Conservation (phyloP, 306 rosid genomes). For the Prunus dulcis region DNA sequence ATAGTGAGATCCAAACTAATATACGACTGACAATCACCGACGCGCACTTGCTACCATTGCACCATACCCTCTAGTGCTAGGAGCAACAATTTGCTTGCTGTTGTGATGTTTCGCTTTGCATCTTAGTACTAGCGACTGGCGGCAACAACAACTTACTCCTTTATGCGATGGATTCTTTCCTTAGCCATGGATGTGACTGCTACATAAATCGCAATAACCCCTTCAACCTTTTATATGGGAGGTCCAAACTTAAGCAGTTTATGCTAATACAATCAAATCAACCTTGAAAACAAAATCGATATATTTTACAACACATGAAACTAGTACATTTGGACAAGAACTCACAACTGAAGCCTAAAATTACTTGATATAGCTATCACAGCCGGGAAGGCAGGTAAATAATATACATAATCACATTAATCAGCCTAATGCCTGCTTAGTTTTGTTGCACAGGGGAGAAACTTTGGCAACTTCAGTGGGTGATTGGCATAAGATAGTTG, state of each 20-base stretch:
- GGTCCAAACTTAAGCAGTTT: not conserved
- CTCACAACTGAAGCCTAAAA: constrained; percentile 17
- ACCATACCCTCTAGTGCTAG: not conserved
- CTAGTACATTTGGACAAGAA: not conserved
- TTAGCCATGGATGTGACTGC: not conserved
- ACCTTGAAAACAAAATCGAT: not conserved
- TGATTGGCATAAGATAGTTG: not conserved
- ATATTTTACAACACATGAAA: not conserved
- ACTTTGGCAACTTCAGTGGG: not conserved
- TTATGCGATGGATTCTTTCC: not conserved
- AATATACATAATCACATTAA: constrained; percentile 3
- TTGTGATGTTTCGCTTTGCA: not conserved
- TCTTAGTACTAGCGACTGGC: not conserved
- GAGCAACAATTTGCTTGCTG: not conserved
- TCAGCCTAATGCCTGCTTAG: constrained; percentile 4
- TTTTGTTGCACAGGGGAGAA: not conserved
- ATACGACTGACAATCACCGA: not conserved
- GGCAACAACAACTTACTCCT: not conserved
- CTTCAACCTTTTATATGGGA: not conserved
- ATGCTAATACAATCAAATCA: not conserved
- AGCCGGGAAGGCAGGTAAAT: not conserved
- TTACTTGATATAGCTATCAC: not conserved
- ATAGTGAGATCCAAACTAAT: too few species aligned
- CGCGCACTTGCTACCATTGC: not conserved
- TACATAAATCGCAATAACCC: too few species aligned